A percentile compares a stretch with the other conserved stretches of the same genome.
Conservation (phyloP, 108 stramenopile genomes). For the Licmophora abbreviata region DNA sequence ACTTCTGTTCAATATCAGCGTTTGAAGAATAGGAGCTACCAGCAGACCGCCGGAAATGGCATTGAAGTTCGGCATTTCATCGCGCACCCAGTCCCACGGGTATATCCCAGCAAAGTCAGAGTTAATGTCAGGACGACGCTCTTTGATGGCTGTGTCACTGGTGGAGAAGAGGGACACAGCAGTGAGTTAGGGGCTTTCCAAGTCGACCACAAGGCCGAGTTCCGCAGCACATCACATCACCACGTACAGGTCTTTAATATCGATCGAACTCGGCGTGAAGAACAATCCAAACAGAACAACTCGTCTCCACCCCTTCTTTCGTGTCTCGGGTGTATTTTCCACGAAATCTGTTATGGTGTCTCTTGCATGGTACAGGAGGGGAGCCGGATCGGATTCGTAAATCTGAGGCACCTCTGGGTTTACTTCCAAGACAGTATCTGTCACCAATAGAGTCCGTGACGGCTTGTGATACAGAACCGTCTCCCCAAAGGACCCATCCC, state of each 20-base stretch:
- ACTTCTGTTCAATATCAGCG: constrained; percentile 81
- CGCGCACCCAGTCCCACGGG: constrained; percentile 84
- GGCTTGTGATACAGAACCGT: constrained; percentile 86
- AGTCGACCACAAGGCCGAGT: neutral
- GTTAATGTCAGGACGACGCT: constrained; percentile 77
- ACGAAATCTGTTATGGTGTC: constrained; percentile 76
- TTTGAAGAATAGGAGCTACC: constrained; percentile 91
- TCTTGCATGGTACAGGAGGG: constrained; percentile 89
- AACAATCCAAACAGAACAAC: constrained; percentile 84
- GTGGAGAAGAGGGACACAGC: neutral
- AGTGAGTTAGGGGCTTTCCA: too few species aligned
- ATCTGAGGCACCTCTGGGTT: constrained; percentile 75
- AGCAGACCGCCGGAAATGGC: constrained; percentile 78
- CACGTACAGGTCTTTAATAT: constrained; percentile 64
- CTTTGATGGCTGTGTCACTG: constrained; percentile 53
- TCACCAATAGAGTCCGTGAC: constrained; percentile 80
- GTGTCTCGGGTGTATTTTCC: constrained; percentile 63
- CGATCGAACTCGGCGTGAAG: constrained; percentile 78
- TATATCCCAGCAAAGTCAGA: constrained; percentile 76
- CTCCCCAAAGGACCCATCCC: constrained; percentile 88
- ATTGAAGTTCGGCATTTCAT: constrained; percentile 70
- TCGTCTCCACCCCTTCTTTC: constrained; percentile 84
- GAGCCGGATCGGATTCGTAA: constrained; percentile 71
- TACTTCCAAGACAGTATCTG: constrained; percentile 85
- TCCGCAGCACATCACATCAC: constrained; percentile 4